These are phyloP conservation scores for Craterostigma plantagineum DNA, from an alignment of 257 asterid species.

Conservation along the genomic window DNA sequence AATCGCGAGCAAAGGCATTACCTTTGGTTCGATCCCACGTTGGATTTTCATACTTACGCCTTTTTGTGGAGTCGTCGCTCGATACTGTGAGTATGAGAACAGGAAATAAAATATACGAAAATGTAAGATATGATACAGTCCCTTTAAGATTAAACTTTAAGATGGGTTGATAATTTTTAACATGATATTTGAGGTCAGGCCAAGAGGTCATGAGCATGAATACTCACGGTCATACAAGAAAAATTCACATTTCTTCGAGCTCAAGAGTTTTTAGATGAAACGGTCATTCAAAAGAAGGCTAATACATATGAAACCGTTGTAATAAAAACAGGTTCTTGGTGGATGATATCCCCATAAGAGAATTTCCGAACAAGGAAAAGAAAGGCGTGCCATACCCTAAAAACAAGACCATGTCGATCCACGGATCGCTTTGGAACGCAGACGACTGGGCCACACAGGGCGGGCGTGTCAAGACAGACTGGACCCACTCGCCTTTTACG, in stretches of 20 bases:
- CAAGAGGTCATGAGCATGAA: too few relatives aligned
- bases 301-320: too few relatives aligned
- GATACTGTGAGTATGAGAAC: conserved; percentile 28
- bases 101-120: too few relatives aligned
- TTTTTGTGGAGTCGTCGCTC: conserved; percentile 34
- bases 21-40: conserved; percentile 18
- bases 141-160: too few relatives aligned
- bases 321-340: conserved; percentile 31
- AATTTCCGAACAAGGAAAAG: conserved; percentile 38
- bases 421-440: conserved; percentile 64
- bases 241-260: too few relatives aligned
- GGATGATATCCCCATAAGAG: conserved; percentile 51
- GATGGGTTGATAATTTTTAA: too few relatives aligned
- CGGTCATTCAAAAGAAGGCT: too few relatives aligned
- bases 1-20: conserved; percentile 1
- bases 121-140: too few relatives aligned
- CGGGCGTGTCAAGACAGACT: conserved; percentile 50
- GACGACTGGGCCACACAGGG: conserved; percentile 87
- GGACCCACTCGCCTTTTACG: conserved; percentile 52
- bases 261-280: too few relatives aligned
- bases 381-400: conserved; percentile 46
- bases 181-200: too few relatives aligned
- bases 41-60: conserved; percentile 43
- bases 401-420: conserved; percentile 55
- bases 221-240: too few relatives aligned